Percentiles rank a stretch among this genome's conserved stretches.
Evolutionary conservation across 208 protist species (phyloP).

Genomic region (Wallacemonas sp.): DNA sequence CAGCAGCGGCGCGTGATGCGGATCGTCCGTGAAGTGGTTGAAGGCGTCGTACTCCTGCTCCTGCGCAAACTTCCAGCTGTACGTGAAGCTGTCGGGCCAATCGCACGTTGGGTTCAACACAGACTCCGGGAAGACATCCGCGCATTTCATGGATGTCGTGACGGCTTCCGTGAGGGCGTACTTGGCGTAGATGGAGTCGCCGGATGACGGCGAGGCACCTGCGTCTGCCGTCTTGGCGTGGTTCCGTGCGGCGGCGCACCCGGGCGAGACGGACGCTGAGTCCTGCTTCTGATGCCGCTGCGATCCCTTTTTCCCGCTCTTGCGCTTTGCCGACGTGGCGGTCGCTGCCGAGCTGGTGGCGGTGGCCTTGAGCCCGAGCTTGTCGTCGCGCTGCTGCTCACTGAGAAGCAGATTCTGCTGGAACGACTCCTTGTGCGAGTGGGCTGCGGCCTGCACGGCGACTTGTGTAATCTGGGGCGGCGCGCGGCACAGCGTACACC

Average conservation of each 20-base stretch:
- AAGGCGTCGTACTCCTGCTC: constrained; percentile 45
- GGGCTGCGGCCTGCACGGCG: constrained; percentile 26
- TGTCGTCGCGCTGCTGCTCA: constrained; percentile 4
- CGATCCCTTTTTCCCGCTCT: too few species aligned
- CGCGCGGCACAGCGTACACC: constrained; percentile 35
- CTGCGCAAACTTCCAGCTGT: constrained; percentile 54
- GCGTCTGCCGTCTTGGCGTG: not conserved
- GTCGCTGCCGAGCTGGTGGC: not conserved
- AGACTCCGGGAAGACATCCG: constrained; percentile 49
- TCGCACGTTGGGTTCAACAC: constrained; percentile 55
- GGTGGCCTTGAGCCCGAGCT: not conserved
- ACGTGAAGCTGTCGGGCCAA: constrained; percentile 74
- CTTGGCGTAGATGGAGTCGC: constrained; percentile 7
- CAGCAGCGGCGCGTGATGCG: constrained; percentile 80
- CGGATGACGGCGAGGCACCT: too few species aligned
- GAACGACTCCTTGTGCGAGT: constrained; percentile 31
- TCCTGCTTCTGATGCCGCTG: not conserved
- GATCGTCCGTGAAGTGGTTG: constrained; percentile 68
- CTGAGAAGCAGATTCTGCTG: constrained; percentile 25
- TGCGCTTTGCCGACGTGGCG: too few species aligned
- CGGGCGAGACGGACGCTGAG: not conserved
- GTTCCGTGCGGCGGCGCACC: constrained; percentile 1
- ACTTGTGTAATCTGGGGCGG: constrained; percentile 31
- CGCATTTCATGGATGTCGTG: constrained; percentile 34
- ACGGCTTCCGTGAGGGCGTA: constrained; percentile 21